Base-by-base conservation (phyloP, 768 basidiomycete genomes). In the Hortiboletus flavorubellus region DNA sequence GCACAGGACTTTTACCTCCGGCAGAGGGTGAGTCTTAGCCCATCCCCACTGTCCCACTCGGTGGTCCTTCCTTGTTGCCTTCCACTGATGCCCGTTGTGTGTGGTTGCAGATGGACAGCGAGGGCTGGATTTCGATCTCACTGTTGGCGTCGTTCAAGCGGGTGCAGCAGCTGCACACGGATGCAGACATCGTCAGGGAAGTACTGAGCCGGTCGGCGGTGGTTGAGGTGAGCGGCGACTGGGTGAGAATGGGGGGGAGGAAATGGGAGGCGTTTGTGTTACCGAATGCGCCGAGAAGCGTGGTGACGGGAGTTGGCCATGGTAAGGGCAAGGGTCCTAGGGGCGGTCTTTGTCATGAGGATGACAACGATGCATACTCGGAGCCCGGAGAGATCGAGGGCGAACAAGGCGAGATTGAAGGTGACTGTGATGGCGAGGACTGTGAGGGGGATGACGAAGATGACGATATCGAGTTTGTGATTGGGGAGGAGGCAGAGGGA, bases 121-220 rank as follows among this genome's bases (percentile, higher is more conserved):
- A 80, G 53, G 94, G 94, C 10, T 98, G 91, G 91, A 85, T 98
- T 48, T 81, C 87, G 11, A 87, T 95, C 44, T 62, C 80, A 14
- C 74, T 93, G 49, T 79, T 98, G 53, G 88, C 91, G 1, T 90
- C 91, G 11, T 98, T 97, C 78, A 91, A 90, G 64, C 87, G 94
- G 40, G 81, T 96, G 52, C 80, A 77, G 63, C 77, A 77, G 46
- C 70, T 95, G 51, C 91, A 91, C 8, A 64, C 65, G 48, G 81
- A 86, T 48, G 57, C 69, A 21, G 73, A 80, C 26, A 72, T 89
- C 39, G 88, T 96, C 41, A 75, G 75, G 46, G 90, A 93, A 33
- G 85, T 88, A 12, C 76, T 95, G 60, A 70, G 61, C 10, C 74
- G 87, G 18, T 93, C 91, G 7, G 73, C 73, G 8, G 60, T 87